Base-by-base conservation (phyloP, 2,329 filamentous ascomycete genomes). In the Ascochyta lentis region DNA sequence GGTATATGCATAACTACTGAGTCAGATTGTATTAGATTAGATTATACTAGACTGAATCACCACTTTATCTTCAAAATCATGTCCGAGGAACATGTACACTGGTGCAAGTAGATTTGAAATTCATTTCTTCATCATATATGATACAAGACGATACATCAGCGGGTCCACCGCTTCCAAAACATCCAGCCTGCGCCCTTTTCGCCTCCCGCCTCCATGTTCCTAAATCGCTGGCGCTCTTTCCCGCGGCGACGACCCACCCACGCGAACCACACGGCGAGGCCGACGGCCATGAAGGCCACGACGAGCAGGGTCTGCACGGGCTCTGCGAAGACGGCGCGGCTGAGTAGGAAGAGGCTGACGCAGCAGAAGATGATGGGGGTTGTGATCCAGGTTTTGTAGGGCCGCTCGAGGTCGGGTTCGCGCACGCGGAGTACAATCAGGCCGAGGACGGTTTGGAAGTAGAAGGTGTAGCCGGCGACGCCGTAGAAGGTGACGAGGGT, bases 321-420 rank as follows among this genome's bases (percentile, higher is more conserved):
- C 77, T 96, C 89, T 13, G 92, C 90, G 71, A 99, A 95, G 13
- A 98, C 87, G 3, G 93, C 92, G 46, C 95, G 83, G 70, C 88
- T 93, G 38, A 99, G 84, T 62, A 99, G 77, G 72, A 99, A 99
- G 62, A 99, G 76, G 73, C 91, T 96, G 35, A 99, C 95, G 71
- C 95, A 99, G 83, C 95, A 99, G 75, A 99, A 99, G 53, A 97
- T 94, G 63, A 99, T 94, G 10, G 95, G 95, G 2, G 95, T 99
- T 0, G 89, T 89, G 70, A 99, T 96, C 95, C 94, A 99, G 3
- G 93, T 96, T 74, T 87, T 89, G 77, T 99, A 99, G 0, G 95
- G 94, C 24, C 95, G 81, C 74, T 97, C 92, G 41, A 99, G 83
- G 59, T 88, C 82, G 4, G 95, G 95, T 75, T 99, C 95, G 59